Conservation (phyloP, 208 protist species). For the Leishmania lainsoni region DNA sequence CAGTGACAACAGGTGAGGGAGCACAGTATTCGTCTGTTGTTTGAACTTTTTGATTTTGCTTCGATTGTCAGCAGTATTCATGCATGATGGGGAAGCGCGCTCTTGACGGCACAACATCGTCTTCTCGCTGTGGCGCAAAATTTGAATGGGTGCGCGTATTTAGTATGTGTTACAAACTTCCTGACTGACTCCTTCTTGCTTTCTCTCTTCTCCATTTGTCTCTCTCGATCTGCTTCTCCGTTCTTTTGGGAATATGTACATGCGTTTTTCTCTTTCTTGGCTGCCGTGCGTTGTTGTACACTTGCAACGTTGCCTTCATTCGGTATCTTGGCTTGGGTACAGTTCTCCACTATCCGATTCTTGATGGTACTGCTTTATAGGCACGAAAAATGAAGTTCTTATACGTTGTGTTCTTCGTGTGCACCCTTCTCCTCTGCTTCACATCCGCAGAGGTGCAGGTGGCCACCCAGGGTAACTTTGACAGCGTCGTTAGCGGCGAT, state of each 20-base stretch:
- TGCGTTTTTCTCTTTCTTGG: not conserved
- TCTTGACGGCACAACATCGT: not conserved
- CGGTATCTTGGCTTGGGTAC: not conserved
- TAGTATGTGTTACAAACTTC: not conserved
- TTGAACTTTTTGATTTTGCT: not conserved
- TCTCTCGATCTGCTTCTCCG: not conserved
- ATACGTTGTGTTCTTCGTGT: slow-evolving; percentile 10
- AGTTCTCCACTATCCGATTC: not conserved
- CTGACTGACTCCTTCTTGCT: not conserved
- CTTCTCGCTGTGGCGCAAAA: not conserved
- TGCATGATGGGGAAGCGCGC: not conserved
- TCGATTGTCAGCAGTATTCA: not conserved
- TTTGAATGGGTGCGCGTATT: not conserved
- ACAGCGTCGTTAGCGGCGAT: slow-evolving; percentile 49
- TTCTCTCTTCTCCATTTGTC: not conserved
- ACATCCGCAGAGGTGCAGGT: slow-evolving; percentile 56
- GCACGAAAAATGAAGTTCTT: slow-evolving; percentile 18
- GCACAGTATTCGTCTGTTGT: not conserved
- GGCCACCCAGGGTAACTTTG: slow-evolving; percentile 69
- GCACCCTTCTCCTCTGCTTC: slow-evolving; percentile 20
- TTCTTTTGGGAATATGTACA: not conserved
- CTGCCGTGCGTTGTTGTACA: not conserved
- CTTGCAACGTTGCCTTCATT: not conserved
- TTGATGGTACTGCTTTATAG: not conserved
- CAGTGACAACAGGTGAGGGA: not conserved